Evolutionary conservation across 768 basidiomycete species (phyloP), one percentile per base, ranked within the genome.

Genomic region (Sporobolomyces roseus): DNA sequence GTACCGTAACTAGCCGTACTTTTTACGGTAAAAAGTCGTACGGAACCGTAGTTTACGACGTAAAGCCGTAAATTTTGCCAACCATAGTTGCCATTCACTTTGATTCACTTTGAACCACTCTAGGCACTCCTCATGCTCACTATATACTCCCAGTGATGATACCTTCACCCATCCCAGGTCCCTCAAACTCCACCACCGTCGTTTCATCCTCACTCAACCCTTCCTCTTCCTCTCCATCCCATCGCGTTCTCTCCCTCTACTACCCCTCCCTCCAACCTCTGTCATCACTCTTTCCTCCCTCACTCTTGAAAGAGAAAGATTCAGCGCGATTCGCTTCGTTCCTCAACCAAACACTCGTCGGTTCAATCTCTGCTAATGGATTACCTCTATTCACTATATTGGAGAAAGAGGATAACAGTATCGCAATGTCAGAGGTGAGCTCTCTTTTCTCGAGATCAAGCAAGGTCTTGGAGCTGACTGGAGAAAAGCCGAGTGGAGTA

Each of bases 401-500:
- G 6, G 13, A n/a, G 17, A 2, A 0, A 9, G 27, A 7, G 6
- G 30, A 19, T 7, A 32, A 17, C 0, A 17, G 2, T 1, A 30
- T 61, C 13, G 25, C 30, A 12, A 68, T 72, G 63, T 23, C 41
- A 8, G 71, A 72, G 41, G 71, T 68, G 33, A 23, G 61, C 13
- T 46, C 45, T 23, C 21, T 21, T 21, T 46, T 23, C 45, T 46
- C 21, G 45, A 46, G 23, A 6, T 14, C 6, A 21, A 23, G 9
- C 38, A 8, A 29, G 25, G n/a, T n/a, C n/a, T n/a, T n/a, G 19
- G 10, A 23, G 23, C 7, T 46, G 14, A 16, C 45, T 14, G n/a
- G n/a, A 3, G 3, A 2, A 54, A 71, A 65, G 43, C 66, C 32
- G 35, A 48, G 65, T 23, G 62, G 63, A 51, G 66, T 65, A 0